These are phyloP conservation scores for Botrytis galanthina DNA, from an alignment of 2,329 filamentous ascomycete species.

Conservation along the genomic window DNA sequence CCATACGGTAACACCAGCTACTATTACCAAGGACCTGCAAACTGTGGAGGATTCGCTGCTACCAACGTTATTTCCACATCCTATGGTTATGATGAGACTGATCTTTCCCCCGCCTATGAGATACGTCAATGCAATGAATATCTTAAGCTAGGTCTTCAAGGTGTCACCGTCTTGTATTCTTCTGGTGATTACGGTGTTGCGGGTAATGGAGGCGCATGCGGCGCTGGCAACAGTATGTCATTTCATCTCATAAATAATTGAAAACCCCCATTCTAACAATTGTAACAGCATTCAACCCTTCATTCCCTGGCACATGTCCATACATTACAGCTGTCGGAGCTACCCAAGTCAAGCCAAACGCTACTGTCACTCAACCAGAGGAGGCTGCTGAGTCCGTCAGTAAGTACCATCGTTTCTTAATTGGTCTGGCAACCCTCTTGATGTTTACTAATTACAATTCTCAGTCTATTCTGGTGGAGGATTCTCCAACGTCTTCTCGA, in stretches of 20 bases:
- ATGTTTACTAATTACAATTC: constrained; percentile 39
- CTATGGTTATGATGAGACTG: constrained; percentile 51
- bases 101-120: constrained; percentile 48
- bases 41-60: constrained; percentile 46
- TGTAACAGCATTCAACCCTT: constrained; percentile 44
- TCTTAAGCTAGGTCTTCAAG: constrained; percentile 53
- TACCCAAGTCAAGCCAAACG: constrained; percentile 46
- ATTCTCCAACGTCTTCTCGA: constrained; percentile 57
- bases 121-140: constrained; percentile 54
- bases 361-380: constrained; percentile 40
- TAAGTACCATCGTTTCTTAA: not conserved
- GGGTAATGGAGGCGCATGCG: constrained; percentile 38
- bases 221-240: constrained; percentile 20
- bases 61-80: constrained; percentile 55
- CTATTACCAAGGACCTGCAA: constrained; percentile 41
- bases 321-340: constrained; percentile 54
- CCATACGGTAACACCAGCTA: constrained; percentile 22
- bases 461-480: constrained; percentile 71
- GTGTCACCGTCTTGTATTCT: constrained; percentile 49
- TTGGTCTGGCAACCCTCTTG: not conserved
- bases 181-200: constrained; percentile 49
- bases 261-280: constrained; percentile 27
- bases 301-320: constrained; percentile 47
- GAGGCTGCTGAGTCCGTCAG: constrained; percentile 45
- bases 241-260: constrained; percentile 35